Base-by-base conservation (phyloP, 2,329 filamentous ascomycete species). In the Scedosporium boydii region DNA sequence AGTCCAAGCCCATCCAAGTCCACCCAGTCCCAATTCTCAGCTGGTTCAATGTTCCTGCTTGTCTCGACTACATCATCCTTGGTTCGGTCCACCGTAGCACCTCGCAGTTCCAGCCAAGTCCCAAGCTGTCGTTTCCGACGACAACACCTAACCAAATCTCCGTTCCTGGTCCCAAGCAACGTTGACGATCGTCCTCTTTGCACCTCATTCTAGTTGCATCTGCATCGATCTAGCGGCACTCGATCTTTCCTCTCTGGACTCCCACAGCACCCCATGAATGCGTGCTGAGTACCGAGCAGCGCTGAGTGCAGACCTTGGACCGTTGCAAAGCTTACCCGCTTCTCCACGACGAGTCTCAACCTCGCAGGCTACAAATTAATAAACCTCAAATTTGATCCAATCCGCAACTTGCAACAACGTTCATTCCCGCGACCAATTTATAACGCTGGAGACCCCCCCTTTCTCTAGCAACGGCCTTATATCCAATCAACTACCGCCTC, bases 401-500 rank as follows among this genome's bases (percentile, higher is more conserved):
- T 55, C 51, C 51, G 10, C 55, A 7, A 27, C 55, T 23, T 16
- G 55, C 55, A 58, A 23, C 12, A n/a, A 58, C 12, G 27, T 10
- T 58, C 55, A 34, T 58, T 23, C 34, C 46, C 55, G 26, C 55
- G 12, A 41, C 14, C 55, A 58, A 58, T 58, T 41, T 58, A 58
- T 58, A 38, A 58, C 55, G 51, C 23, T 55, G 21, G 34, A 34
- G 3, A 23, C n/a, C 27, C 34, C 34, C 55, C 34, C 55, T 58
- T 58, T 58, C 29, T 55, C 59, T 34, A 61, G 59, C 55, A 38
- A 41, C 55, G 9, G 34, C 55, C 55, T 48, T 14, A 48, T 26
- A 34, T 56, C 59, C 59, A 61, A 61, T 61, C 59, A 61, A 23
- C 59, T 55, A 51, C 34, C 29, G 48, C 48, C 46, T 38, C 46